phyloP scores from a whole-genome alignment of 495 filamentous ascomycete species.

The Talaromyces liani region DNA sequence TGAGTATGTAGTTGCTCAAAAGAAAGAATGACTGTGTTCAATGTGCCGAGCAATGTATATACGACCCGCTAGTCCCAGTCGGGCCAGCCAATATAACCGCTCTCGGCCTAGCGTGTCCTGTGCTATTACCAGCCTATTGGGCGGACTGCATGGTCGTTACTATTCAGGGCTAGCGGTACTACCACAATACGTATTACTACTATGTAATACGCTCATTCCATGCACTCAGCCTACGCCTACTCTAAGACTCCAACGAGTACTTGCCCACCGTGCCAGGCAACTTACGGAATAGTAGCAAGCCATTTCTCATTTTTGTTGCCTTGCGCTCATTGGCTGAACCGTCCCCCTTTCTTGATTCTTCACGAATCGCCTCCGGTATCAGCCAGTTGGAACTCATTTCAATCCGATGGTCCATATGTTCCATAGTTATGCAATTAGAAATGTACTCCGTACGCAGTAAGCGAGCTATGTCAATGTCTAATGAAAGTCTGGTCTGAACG shows the following conservation, averaged over 20 bases:
- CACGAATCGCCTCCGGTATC: background rate
- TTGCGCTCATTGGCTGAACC: background rate
- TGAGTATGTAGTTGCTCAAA: background rate
- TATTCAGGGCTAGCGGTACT: background rate
- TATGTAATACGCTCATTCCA: background rate
- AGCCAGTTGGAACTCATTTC: background rate
- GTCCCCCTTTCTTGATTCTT: background rate
- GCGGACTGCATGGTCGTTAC: background rate
- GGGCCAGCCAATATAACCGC: background rate
- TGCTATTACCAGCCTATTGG: no score
- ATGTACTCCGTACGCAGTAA: background rate
- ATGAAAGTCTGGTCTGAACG: background rate
- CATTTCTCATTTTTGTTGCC: background rate
- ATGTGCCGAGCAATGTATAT: background rate
- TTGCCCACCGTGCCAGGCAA: background rate
- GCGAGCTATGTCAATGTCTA: background rate
- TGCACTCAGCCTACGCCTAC: background rate
- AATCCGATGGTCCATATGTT: background rate
- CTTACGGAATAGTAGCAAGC: background rate
- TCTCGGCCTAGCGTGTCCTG: background rate
- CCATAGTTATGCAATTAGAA: no score
- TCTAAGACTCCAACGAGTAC: no score
- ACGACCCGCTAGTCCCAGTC: background rate
- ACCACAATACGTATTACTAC: background rate
- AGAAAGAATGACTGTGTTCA: background rate